These are phyloP conservation scores for Tanacetum coccineum DNA, from an alignment of 129 eudicot species.

Conservation along the genomic window DNA sequence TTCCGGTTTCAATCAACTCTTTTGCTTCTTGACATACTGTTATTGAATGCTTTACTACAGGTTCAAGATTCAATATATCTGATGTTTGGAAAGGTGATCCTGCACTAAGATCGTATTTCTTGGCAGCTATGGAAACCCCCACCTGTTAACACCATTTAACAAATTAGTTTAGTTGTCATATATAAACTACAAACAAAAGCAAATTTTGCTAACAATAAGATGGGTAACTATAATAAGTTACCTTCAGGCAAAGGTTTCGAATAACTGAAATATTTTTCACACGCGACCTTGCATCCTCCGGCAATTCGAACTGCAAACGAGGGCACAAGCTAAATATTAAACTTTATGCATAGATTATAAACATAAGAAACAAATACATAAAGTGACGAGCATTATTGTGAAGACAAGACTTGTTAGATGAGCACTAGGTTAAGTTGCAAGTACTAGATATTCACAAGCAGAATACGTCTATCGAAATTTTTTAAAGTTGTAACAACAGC, in stretches of 20 bases:
- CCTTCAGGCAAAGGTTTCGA: slow-evolving; percentile 94
- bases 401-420: too few species aligned
- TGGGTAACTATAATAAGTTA: slow-evolving; percentile 19
- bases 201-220: neutral
- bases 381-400: too few species aligned
- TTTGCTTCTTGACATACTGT: slow-evolving; percentile 91
- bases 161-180: neutral
- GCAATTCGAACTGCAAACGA: slow-evolving; percentile 76
- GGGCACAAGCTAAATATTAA: neutral
- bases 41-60: slow-evolving; percentile 87
- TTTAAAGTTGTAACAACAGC: neutral
- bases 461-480: neutral
- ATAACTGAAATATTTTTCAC: slow-evolving; percentile 86
- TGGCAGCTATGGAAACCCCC: slow-evolving; percentile 79
- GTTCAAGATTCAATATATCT: slow-evolving; percentile 76
- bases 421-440: too few species aligned
- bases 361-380: too few species aligned
- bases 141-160: slow-evolving; percentile 44
- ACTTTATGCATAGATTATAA: neutral
- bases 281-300: slow-evolving; percentile 69
- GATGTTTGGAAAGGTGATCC: slow-evolving; percentile 67
- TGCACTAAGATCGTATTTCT: slow-evolving; percentile 71
- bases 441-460: too few species aligned
- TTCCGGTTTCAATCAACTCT: slow-evolving; percentile 93
- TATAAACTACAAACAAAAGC: neutral